Percentiles rank a stretch among this genome's conserved stretches.
Conservation (phyloP, 2,329 filamentous ascomycete species). For the Cytospora paraplurivora region DNA sequence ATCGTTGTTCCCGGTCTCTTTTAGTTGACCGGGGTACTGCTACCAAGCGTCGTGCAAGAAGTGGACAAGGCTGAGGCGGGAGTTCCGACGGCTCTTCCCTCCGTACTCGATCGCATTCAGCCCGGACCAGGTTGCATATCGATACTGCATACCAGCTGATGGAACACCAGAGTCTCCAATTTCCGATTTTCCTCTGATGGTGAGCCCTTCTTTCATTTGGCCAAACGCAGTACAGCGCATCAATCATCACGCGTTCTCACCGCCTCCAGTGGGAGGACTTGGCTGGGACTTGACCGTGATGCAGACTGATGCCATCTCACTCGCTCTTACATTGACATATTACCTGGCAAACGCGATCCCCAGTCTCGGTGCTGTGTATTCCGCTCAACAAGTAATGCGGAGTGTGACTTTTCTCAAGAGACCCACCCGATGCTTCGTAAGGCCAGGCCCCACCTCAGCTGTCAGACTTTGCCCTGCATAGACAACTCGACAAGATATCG, state of each 20-base stretch:
- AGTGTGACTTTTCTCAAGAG: conserved; percentile 13
- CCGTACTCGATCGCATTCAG: conserved; percentile 11
- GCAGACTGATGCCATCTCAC: conserved; percentile 16
- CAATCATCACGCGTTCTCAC: conserved; percentile 18
- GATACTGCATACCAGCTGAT: conserved; percentile 2
- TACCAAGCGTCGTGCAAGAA: conserved; percentile 22
- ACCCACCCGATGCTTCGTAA: conserved; percentile 18
- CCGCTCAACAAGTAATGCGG: neutral
- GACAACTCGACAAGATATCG: conserved; percentile 9
- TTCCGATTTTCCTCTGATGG: neutral
- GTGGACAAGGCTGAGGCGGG: conserved; percentile 27
- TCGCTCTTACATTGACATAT: conserved; percentile 26
- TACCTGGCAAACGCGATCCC: conserved; percentile 23
- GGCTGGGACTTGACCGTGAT: conserved; percentile 25
- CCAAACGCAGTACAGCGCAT: conserved; percentile 6
- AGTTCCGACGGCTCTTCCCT: conserved; percentile 13
- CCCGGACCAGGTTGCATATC: conserved; percentile 13
- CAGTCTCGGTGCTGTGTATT: conserved; percentile 13
- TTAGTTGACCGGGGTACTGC: conserved; percentile 16
- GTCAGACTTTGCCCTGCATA: conserved; percentile 15
- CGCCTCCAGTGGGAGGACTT: conserved; percentile 22
- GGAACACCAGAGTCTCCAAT: conserved; percentile 5
- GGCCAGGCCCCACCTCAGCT: conserved; percentile 23
- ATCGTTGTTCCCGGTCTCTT: conserved; percentile 9
- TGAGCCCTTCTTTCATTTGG: conserved; percentile 7